Base-by-base conservation (phyloP, 2,329 filamentous ascomycete species). In the Alternaria triticimaculans region DNA sequence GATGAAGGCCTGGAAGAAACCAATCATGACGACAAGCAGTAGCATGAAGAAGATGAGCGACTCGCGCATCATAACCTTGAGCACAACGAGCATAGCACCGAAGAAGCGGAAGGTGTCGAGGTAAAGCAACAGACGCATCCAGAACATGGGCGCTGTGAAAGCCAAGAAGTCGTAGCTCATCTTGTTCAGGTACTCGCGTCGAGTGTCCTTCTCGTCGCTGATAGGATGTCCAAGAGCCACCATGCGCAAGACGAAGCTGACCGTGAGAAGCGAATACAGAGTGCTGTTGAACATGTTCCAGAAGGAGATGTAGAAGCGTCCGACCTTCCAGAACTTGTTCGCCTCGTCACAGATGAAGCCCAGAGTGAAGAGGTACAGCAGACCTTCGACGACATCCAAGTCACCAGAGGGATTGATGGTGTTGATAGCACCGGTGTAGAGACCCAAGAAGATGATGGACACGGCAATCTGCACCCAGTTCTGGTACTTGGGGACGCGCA, bases 1-100 rank as follows among this genome's bases (percentile, higher is more conserved):
- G 37, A 97, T 88, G 72, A 99, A 99, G 0, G 92, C 94, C 81
- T 99, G 96, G 60, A 98, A 85, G 81, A 99, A 99, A 11, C 88
- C 93, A 33, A 95, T 79, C 62, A 97, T 86, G 62, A 99, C 90
- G 56, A 98, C 90, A 55, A 92, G 83, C 10, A 99, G 86, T 18
- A 99, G 85, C 1, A 94, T 93, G 75, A 99, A 99, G 85, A 99
- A 99, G 68, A 98, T 98, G 71, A 97, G 85, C 0, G 92, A 96
- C 80, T 87, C 85, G 61, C 83, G 80, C 84, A 87, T 86, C 85
- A 87, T 85, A 69, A 85, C 83, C 79, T 98, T 97, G 48, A 99
- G 85, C 2, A 99, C 94, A 2, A 99, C 95, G 1, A 99, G 87
- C 96, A 99, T 99, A 54, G 95, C 94, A 23, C 96, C 96, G 74